A percentile compares a stretch with the other conserved stretches of the same genome.
Conservation (phyloP, 768 basidiomycete genomes). For the Cyathus striatus region DNA sequence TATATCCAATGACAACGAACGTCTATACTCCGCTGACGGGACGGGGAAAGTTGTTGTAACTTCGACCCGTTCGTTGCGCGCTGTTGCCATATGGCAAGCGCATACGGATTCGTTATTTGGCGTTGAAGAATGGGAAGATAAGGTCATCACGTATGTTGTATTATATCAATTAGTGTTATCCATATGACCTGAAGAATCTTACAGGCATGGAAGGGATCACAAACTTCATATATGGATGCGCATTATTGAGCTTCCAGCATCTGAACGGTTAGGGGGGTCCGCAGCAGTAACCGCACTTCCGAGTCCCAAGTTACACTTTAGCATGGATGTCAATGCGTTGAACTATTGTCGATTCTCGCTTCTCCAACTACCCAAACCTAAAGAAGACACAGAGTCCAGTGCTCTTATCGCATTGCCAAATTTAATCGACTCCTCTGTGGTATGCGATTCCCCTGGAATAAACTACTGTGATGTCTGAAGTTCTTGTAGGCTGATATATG, state of each 20-base stretch:
- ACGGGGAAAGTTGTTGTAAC: slow-evolving; percentile 75
- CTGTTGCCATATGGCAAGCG: slow-evolving; percentile 70
- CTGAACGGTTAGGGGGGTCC: slow-evolving; percentile 48
- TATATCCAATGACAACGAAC: slow-evolving; percentile 68
- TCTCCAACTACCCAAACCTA: slow-evolving; percentile 16
- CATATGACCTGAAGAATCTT: slow-evolving; percentile 1
- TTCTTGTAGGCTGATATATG: slow-evolving; percentile 83
- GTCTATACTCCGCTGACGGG: slow-evolving; percentile 83
- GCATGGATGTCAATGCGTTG: slow-evolving; percentile 87
- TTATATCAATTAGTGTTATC: slow-evolving; percentile 1
- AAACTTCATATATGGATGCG: slow-evolving; percentile 73
- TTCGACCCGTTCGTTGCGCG: slow-evolving; percentile 71
- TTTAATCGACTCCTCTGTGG: slow-evolving; percentile 81
- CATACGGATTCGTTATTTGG: slow-evolving; percentile 77
- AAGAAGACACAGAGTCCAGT: slow-evolving; percentile 9
- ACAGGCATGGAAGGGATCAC: slow-evolving; percentile 82
- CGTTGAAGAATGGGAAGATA: slow-evolving; percentile 65
- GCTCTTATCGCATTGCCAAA: slow-evolving; percentile 82
- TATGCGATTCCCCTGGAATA: slow-evolving; percentile 22
- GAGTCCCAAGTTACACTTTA: slow-evolving; percentile 50
- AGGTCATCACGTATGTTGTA: slow-evolving; percentile 70
- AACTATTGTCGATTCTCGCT: slow-evolving; percentile 92
- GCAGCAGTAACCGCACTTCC: slow-evolving; percentile 47
- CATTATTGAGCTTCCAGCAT: slow-evolving; percentile 35
- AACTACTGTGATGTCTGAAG: background rate